Conservation (phyloP, 1,284 basidiomycete genomes). For the Testicularia cyperi region DNA sequence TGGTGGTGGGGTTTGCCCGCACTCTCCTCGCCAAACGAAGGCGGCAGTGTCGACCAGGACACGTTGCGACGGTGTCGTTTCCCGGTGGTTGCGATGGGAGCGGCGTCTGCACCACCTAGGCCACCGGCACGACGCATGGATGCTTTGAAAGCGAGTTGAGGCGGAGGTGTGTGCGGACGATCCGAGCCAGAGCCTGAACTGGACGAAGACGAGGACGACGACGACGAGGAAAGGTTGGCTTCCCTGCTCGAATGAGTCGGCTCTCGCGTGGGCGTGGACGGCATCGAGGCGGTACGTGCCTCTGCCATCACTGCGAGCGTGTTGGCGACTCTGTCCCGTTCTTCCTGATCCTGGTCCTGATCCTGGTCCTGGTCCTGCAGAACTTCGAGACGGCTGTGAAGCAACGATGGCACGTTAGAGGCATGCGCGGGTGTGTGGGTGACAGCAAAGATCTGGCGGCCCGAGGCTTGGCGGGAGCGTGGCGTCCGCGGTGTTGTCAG, state of each 20-base stretch:
- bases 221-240: too few species aligned
- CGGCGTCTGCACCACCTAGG: too few species aligned
- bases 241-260: too few species aligned
- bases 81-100: too few species aligned
- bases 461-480: conserved; percentile 32
- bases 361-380: too few species aligned
- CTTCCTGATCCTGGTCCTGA: conserved; percentile 23
- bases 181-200: conserved; percentile 8
- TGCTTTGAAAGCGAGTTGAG: too few species aligned
- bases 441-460: conserved; percentile 7
- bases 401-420: too few species aligned
- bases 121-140: too few species aligned
- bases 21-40: background rate
- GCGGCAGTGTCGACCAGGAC: conserved; percentile 8
- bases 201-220: background rate
- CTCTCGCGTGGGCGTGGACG: too few species aligned
- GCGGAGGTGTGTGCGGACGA: conserved; percentile 10
- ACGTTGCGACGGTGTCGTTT: conserved; percentile 24
- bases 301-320: conserved; percentile 27
- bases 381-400: too few species aligned
- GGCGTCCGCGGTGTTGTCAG: conserved; percentile 32
- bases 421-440: conserved; percentile 1
- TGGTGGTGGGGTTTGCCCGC: too few species aligned
- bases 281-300: conserved; percentile 5
- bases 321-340: conserved; percentile 34